Evolutionary conservation across 2,329 filamentous ascomycete genomes (phyloP), one percentile per base, ranked within the genome.

Genomic region (Cladophialophora psammophila): DNA sequence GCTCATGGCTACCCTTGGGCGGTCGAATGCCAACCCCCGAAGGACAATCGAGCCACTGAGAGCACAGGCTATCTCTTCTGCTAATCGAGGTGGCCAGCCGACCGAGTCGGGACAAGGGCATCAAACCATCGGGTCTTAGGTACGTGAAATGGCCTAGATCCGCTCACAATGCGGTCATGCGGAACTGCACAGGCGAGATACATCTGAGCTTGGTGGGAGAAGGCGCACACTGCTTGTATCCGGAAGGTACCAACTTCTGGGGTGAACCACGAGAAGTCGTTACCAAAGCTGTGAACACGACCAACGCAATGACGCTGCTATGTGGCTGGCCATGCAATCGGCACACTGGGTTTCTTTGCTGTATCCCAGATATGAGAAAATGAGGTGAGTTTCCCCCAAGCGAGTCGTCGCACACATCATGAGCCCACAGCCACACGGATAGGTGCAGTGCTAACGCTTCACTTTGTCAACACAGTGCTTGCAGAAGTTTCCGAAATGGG

Each of bases 261-360:
- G 63, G 54, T 52, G 52, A 52, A 32, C 40, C 53, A 31, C n/a
- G n/a, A n/a, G 32, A 36, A 53, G 36, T 12, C 31, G 52, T 26
- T 61, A 56, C 60, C 64, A 67, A 36, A 63, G 26, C 60, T 60
- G 64, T 57, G 58, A 58, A 48, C 53, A 35, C 48, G 55, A 54
- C 38, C 34, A 20, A 13, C 64, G 64, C 61, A 65, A 54, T 52
- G 67, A 69, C 64, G 48, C 32, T 50, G 50, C 53, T 34, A 65
- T 64, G 67, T 64, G 58, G 67, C 45, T 42, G 45, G 32, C 67
- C 67, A 56, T 38, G 34, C 54, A 62, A 63, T 48, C 20, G 54
- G 38, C 13, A 54, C 34, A n/a, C 42, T 40, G 34, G 40, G 32
- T 40, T 42, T 36, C 42, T 54, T 7, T 36, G 31, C 53, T 34